Conservation (phyloP, 768 basidiomycete genomes). For the Postia placenta region DNA sequence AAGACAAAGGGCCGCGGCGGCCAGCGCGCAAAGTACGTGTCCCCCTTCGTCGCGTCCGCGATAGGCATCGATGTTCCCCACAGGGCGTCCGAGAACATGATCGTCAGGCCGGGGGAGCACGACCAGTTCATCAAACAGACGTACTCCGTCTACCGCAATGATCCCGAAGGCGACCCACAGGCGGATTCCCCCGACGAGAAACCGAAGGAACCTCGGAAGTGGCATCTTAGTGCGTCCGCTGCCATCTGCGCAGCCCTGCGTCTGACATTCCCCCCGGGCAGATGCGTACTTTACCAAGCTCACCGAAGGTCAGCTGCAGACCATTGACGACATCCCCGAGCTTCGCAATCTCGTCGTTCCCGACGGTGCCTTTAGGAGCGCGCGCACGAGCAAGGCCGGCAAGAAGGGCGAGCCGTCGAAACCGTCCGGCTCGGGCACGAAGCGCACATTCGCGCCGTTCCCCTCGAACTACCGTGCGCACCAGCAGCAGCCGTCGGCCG, state of each 20-base stretch:
- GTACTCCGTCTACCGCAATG: slow-evolving; percentile 56
- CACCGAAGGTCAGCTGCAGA: slow-evolving; percentile 64
- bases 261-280: slow-evolving; percentile 26
- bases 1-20: slow-evolving; percentile 18
- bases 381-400: slow-evolving; percentile 23
- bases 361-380: slow-evolving; percentile 61
- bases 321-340: slow-evolving; percentile 59
- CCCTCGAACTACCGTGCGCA: slow-evolving; percentile 18
- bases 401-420: slow-evolving; percentile 13
- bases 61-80: not conserved
- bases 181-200: slow-evolving; percentile 38
- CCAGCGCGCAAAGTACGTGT: slow-evolving; percentile 17
- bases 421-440: slow-evolving; percentile 19
- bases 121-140: slow-evolving; percentile 70
- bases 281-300: slow-evolving; percentile 81
- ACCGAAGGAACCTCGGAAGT: slow-evolving; percentile 45
- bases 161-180: slow-evolving; percentile 26
- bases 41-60: slow-evolving; percentile 3
- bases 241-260: slow-evolving; percentile 1
- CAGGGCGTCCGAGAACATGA: slow-evolving; percentile 37
- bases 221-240: slow-evolving; percentile 66
- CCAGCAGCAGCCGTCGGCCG: slow-evolving; percentile 9
- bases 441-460: slow-evolving; percentile 39
- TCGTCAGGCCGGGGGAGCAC: slow-evolving; percentile 26
- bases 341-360: slow-evolving; percentile 61